Evolutionary conservation across 2,329 filamentous ascomycete species (phyloP), one percentile per base, ranked within the genome.

Genomic region (Claviceps arundinis): DNA sequence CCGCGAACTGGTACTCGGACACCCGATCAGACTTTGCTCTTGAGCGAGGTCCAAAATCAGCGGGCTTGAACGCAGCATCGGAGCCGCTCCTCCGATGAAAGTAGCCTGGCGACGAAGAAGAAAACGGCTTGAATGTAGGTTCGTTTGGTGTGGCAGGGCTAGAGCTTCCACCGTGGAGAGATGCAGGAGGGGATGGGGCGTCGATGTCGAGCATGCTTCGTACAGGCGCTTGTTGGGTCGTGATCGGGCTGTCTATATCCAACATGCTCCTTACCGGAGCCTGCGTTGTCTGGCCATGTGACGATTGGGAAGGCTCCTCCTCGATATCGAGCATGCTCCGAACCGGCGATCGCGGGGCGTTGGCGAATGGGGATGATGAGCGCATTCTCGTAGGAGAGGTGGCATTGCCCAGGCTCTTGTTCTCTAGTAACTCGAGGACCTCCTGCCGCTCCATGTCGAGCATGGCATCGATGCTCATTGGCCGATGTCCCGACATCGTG

Each of bases 361-460:
- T 75, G 30, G 69, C 65, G 67, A 76, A 75, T 55, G 80, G 75
- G 56, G 82, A 78, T 19, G 73, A 68, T 43, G 75, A 74, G 58
- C 75, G 70, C 59, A 61, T 63, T 22, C 71, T 66, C 5, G 62
- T 60, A 7, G 67, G 59, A 14, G 69, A 62, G 22, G 64, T 63
- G 30, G 53, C 42, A 11, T 65, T 62, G 2, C 57, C 52, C 50
- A 60, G 60, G 56, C 59, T 60, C 49, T 69, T 71, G 45, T 75
- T 76, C 64, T 85, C 82, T 43, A 89, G 72, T 55, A 88, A 71
- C 47, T 81, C 81, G 58, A 89, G 72, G 41, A 89, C 82, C 68
- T 88, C 85, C 56, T 76, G 74, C 56, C 85, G 78, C 73, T 91
- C 87, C 71, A 89, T 83, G 63, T 89, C 86, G 56, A 89, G 74